These are phyloP conservation scores for Trichoderma arundinaceum DNA, from an alignment of 2,329 filamentous ascomycete genomes.

Conservation along the genomic window DNA sequence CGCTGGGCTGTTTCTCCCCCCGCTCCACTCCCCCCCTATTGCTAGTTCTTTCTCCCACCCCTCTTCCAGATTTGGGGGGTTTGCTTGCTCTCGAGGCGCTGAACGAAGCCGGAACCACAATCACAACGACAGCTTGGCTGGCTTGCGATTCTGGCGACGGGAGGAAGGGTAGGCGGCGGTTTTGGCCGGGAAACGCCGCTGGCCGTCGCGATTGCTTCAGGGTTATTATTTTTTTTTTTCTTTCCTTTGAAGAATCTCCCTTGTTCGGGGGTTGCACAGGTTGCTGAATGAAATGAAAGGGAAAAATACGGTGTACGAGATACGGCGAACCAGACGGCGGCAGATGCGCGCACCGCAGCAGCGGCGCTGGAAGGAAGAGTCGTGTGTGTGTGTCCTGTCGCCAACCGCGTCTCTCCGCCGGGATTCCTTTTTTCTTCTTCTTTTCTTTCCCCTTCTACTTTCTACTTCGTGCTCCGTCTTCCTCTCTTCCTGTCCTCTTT, in stretches of 20 bases:
- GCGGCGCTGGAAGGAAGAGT: slow-evolving; percentile 4
- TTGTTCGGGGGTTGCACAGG: slow-evolving; percentile 10
- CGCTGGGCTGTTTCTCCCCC: no score
- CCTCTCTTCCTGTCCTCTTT: not conserved
- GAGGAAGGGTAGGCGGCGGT: no score
- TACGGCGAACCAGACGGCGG: slow-evolving; percentile 3
- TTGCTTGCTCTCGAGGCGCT: no score
- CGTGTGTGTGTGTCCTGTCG: slow-evolving; percentile 1
- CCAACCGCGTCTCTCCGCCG: slow-evolving; percentile 15
- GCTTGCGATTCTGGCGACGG: no score
- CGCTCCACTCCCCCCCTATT: no score
- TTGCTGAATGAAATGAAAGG: not conserved
- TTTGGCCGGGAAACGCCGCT: no score
- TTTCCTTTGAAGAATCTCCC: no score
- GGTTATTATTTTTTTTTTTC: not conserved
- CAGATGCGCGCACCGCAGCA: slow-evolving; percentile 21
- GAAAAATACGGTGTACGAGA: slow-evolving; percentile 26
- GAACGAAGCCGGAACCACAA: no score
- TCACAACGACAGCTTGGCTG: no score
- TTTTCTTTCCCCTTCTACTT: not conserved
- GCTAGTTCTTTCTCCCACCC: no score
- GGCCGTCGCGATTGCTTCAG: no score
- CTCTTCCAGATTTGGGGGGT: no score
- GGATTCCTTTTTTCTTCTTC: not conserved
- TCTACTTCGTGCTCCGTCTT: not conserved